Percentiles rank a stretch among this genome's conserved stretches.
Conservation (phyloP, 345 rosid genomes). For the Linum tenue region DNA sequence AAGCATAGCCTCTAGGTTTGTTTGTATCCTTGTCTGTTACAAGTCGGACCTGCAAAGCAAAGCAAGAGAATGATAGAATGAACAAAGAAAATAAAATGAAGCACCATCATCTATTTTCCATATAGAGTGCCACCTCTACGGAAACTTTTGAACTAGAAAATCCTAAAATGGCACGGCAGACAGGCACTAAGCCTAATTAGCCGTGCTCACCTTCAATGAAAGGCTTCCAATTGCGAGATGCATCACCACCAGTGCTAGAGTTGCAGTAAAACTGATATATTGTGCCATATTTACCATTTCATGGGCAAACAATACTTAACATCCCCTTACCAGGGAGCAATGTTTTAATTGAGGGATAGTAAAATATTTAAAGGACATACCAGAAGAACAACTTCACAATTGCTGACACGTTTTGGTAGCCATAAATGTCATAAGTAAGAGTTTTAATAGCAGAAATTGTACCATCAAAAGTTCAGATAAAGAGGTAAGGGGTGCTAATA, state of each 20-base stretch:
- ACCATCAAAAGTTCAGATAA: conserved; percentile 34
- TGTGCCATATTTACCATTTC: conserved; percentile 61
- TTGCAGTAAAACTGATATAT: conserved; percentile 79
- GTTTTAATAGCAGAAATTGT: conserved; percentile 47
- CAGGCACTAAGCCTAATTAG: conserved; percentile 67
- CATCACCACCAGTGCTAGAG: conserved; percentile 91
- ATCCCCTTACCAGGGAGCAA: conserved; percentile 98
- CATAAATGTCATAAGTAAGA: conserved; percentile 53
- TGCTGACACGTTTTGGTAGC: conserved; percentile 69
- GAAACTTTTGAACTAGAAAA: conserved; percentile 23
- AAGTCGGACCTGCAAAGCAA: conserved; percentile 61
- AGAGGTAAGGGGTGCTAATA: conserved; percentile 47
- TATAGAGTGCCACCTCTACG: conserved; percentile 26
- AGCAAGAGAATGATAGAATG: conserved; percentile 27
- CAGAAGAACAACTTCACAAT: conserved; percentile 84
- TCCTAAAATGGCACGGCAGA: conserved; percentile 80
- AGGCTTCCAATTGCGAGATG: conserved; percentile 74
- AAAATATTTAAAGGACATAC: conserved; percentile 30
- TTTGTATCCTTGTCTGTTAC: conserved; percentile 61
- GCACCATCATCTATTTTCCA: conserved; percentile 15
- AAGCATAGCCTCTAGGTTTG: conserved; percentile 93
- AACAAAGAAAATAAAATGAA: conserved; percentile 9
- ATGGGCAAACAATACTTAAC: conserved; percentile 35
- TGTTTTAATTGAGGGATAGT: conserved; percentile 32
- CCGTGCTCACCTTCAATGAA: conserved; percentile 94